Conservation (phyloP, 352 stramenopile genomes). For the Phytophthora quininea region DNA sequence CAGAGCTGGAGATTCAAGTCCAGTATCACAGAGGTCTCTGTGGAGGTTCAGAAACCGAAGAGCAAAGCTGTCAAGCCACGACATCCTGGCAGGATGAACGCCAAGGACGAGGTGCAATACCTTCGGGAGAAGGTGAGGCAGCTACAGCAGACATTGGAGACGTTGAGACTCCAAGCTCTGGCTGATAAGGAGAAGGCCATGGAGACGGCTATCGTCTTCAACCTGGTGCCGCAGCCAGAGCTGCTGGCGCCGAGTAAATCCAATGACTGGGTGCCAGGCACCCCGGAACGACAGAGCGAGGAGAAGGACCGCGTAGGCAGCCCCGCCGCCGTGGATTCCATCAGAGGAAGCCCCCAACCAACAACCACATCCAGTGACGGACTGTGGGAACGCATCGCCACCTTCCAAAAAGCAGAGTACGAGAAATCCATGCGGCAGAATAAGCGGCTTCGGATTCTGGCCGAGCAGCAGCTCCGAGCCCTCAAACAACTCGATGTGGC, state of each 20-base stretch:
- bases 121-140: conserved; percentile 22
- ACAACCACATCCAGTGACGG: conserved; percentile 13
- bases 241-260: conserved; percentile 22
- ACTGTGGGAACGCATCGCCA: conserved; percentile 41
- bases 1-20: conserved; percentile 29
- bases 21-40: conserved; percentile 20
- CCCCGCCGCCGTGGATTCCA: conserved; percentile 19
- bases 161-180: conserved; percentile 25
- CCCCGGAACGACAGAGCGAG: conserved; percentile 7
- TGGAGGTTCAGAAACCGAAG: conserved; percentile 2
- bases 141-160: conserved; percentile 31
- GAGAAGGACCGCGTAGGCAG: conserved; percentile 11
- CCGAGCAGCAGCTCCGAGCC: conserved; percentile 43
- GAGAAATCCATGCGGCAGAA: conserved; percentile 40
- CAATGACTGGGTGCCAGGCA: conserved; percentile 10
- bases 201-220: conserved; percentile 35
- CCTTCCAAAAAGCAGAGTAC: conserved; percentile 36
- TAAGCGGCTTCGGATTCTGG: conserved; percentile 32
- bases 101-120: conserved; percentile 38
- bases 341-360: background rate
- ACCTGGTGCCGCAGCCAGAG: conserved; percentile 28
- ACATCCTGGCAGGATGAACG: conserved; percentile 21
- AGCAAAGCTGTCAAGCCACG: conserved; percentile 2
- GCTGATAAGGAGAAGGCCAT: conserved; percentile 28
- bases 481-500: conserved; percentile 41